These are phyloP conservation scores for Elsinoe australis DNA, from an alignment of 2,329 filamentous ascomycete genomes.

Conservation along the genomic window DNA sequence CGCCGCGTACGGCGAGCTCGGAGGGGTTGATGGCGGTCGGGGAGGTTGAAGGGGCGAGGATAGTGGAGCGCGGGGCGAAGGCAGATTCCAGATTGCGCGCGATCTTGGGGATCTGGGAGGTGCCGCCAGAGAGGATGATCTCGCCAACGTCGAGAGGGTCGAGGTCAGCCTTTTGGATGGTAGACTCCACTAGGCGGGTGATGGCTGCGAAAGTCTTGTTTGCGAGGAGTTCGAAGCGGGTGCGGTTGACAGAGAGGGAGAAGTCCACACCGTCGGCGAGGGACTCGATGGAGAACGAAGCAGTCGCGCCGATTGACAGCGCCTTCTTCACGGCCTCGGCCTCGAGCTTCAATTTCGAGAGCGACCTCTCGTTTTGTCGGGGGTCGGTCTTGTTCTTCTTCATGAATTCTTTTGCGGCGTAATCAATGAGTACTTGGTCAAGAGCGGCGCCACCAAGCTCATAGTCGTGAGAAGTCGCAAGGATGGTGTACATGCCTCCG, in stretches of 20 bases:
- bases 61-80: slow-evolving; percentile 71
- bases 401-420: slow-evolving; percentile 97
- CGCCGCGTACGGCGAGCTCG: slow-evolving; percentile 79
- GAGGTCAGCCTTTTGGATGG: slow-evolving; percentile 82
- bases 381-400: slow-evolving; percentile 94
- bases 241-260: slow-evolving; percentile 81
- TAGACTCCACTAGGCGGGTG: slow-evolving; percentile 74
- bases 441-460: slow-evolving; percentile 80
- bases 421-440: slow-evolving; percentile 85
- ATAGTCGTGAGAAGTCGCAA: slow-evolving; percentile 92
- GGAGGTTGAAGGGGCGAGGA: slow-evolving; percentile 76
- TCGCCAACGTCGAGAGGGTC: slow-evolving; percentile 91
- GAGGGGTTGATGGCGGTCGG: slow-evolving; percentile 81
- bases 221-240: slow-evolving; percentile 83
- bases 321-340: slow-evolving; percentile 87
- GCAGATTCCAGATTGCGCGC: slow-evolving; percentile 68
- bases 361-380: slow-evolving; percentile 65
- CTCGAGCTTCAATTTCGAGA: slow-evolving; percentile 90
- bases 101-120: slow-evolving; percentile 88
- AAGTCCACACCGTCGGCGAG: slow-evolving; percentile 86
- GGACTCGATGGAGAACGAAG: slow-evolving; percentile 87
- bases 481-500: slow-evolving; percentile 90
- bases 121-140: slow-evolving; percentile 86
- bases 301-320: slow-evolving; percentile 78
- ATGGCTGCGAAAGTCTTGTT: slow-evolving; percentile 84